Percentiles rank a stretch among this genome's conserved stretches.
Conservation (phyloP, 2,329 filamentous ascomycete species). For the Aureobasidium namibiae region DNA sequence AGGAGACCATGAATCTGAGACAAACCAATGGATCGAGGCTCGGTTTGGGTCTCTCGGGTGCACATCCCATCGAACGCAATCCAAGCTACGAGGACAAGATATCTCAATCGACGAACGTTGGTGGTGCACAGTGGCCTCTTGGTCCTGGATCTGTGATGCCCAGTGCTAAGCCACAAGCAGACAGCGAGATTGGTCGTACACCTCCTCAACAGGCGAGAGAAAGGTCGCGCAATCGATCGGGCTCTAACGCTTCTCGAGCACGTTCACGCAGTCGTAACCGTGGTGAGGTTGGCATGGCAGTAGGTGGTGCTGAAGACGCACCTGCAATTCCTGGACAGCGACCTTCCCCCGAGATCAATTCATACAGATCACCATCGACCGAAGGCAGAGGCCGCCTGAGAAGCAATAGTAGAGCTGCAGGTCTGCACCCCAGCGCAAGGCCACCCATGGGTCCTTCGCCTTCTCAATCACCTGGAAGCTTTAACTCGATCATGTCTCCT, state of each 20-base stretch:
- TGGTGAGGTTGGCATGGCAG: constrained; percentile 41
- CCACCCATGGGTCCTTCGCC: background rate
- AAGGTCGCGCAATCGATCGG: constrained; percentile 43
- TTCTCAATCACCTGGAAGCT: constrained; percentile 1
- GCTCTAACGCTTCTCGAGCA: constrained; percentile 44
- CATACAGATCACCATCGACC: background rate
- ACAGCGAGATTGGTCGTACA: constrained; percentile 23
- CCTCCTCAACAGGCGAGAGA: constrained; percentile 9
- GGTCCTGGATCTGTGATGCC: background rate
- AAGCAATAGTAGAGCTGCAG: constrained; percentile 11
- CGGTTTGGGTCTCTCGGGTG: constrained; percentile 33
- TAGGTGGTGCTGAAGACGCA: constrained; percentile 19
- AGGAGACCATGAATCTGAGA: constrained; percentile 49
- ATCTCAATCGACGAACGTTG: background rate
- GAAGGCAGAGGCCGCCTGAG: constrained; percentile 8
- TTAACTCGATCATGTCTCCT: background rate
- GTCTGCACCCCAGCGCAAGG: background rate
- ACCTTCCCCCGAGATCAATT: constrained; percentile 19
- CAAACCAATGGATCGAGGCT: constrained; percentile 26
- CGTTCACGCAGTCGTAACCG: constrained; percentile 48
- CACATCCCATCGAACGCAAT: background rate
- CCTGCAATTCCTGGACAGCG: constrained; percentile 14
- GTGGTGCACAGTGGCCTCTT: constrained; percentile 10
- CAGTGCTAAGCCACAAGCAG: constrained; percentile 21
- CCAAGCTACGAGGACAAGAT: constrained; percentile 4